phyloP scores from a whole-genome alignment of 2,329 filamentous ascomycete genomes.

The Beauveria rudraprayagi region DNA sequence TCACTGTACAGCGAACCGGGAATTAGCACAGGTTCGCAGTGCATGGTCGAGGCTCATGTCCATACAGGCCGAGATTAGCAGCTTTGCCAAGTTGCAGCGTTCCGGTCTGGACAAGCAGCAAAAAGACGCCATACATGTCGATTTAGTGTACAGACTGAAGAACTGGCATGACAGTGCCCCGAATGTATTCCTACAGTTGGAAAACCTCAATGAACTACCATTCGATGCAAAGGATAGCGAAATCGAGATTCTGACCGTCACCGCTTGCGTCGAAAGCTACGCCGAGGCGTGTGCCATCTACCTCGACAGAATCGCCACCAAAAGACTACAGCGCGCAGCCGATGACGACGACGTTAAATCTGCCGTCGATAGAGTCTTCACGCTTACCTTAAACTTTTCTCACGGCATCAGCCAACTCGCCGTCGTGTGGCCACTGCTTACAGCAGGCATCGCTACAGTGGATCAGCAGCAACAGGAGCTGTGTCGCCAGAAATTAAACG shows the following conservation, averaged over 20 bases:
- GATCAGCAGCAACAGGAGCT: neutral
- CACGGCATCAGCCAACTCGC: conserved; percentile 7
- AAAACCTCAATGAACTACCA: neutral
- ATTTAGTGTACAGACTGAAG: conserved; percentile 9
- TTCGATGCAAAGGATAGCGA: conserved; percentile 2
- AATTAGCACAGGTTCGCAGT: conserved; percentile 13
- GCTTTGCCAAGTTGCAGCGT: conserved; percentile 10
- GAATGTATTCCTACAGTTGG: conserved; percentile 9
- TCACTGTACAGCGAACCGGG: conserved; percentile 2
- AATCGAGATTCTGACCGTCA: conserved; percentile 10
- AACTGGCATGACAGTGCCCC: conserved; percentile 15
- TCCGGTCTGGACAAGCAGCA: neutral
- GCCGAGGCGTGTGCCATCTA: conserved; percentile 12
- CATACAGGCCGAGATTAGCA: conserved; percentile 15
- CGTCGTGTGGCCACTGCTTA: neutral
- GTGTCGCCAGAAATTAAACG: neutral
- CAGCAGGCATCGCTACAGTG: neutral
- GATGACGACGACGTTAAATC: neutral
- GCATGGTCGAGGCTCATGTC: conserved; percentile 16
- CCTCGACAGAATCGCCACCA: conserved; percentile 11
- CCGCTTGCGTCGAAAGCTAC: conserved; percentile 13
- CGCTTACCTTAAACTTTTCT: conserved; percentile 9
- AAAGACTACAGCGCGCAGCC: neutral
- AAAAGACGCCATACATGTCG: conserved; percentile 8
- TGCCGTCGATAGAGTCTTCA: neutral